phyloP scores from a whole-genome alignment of 257 asterid genomes.

The Cruciata laevipes region DNA sequence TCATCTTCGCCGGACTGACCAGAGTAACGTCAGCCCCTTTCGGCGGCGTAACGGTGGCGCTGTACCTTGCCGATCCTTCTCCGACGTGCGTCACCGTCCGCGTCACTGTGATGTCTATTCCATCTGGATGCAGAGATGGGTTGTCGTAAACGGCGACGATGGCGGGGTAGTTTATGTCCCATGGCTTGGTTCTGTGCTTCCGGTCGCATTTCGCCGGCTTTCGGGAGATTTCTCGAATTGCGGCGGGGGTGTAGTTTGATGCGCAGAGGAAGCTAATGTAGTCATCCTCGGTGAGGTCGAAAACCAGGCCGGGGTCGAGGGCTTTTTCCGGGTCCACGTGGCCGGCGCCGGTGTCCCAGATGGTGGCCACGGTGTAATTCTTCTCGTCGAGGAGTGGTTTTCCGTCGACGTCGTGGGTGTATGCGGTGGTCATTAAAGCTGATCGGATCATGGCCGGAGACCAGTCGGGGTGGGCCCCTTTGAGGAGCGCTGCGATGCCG shows the following conservation, averaged over 20 bases:
- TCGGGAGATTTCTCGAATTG: slow-evolving; percentile 39
- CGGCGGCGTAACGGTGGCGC: slow-evolving; percentile 31
- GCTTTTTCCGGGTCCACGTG: slow-evolving; percentile 75
- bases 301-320: slow-evolving; percentile 70
- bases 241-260: slow-evolving; percentile 34
- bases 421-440: slow-evolving; percentile 84
- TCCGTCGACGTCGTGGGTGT: slow-evolving; percentile 38
- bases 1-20: slow-evolving; percentile 44
- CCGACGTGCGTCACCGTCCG: slow-evolving; percentile 60
- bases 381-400: slow-evolving; percentile 53
- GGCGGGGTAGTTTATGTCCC: slow-evolving; percentile 81
- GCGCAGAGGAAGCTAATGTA: slow-evolving; percentile 68
- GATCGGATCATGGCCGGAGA: slow-evolving; percentile 90
- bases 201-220: slow-evolving; percentile 26
- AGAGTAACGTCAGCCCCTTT: slow-evolving; percentile 27
- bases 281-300: slow-evolving; percentile 40
- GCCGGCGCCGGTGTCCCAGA: slow-evolving; percentile 74
- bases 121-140: not conserved
- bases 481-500: slow-evolving; percentile 75
- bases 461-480: slow-evolving; percentile 91
- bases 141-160: slow-evolving; percentile 41
- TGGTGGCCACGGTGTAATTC: slow-evolving; percentile 34
- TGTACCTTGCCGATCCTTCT: slow-evolving; percentile 27
- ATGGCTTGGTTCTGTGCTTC: slow-evolving; percentile 29
- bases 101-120: slow-evolving; percentile 19